Base-by-base conservation (phyloP, 305 asterid species). In the Withania somnifera region DNA sequence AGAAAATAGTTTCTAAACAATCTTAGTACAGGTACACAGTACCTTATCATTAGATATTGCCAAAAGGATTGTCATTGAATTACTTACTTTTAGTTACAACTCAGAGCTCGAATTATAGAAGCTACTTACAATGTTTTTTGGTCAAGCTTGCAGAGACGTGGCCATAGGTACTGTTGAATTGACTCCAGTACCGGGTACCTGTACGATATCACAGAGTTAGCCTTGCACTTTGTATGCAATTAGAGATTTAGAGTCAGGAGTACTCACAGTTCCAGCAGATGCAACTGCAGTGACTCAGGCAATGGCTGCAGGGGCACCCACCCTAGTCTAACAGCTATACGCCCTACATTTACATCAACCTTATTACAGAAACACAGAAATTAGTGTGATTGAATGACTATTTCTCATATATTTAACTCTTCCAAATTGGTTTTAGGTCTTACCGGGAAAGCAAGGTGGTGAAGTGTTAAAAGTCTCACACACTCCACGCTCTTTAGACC, bases 241-340 rank as follows among this genome's bases (percentile, higher is more conserved):
- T 81, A 79, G 7, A 88, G 81, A 67, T 14, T 60, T 53, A 63
- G 69, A 26, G 79, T 47, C 30, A 51, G 79, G 63, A 79, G 58
- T 52, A 92, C 98, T 93, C 86, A 95, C 99, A 94, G 84, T 90
- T 96, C 99, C 78, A 96, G 90, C 80, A 94, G 92, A 83, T 96
- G 99, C 91, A 96, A 89, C 87, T 96, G 98, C 84, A 96, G 97
- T 54, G 98, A 93, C 88, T 96, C 99, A 0, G 99, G 99, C 90
- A 97, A 88, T 40, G 99, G 98, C 87, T 92, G 99, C 87, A 97
- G 98, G 73, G 99, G 99, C 40, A 97, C 99, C 99, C 99, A 97
- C 69, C 99, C 99, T 89, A 97, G 91, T 85, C 99, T 88, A 86
- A 95, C 98, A 50, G 98, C 98, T 87, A 97, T 93, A 63, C 99